Evolutionary conservation across 2,329 filamentous ascomycete species (phyloP).

Genomic region (Cladosporium sp.): DNA sequence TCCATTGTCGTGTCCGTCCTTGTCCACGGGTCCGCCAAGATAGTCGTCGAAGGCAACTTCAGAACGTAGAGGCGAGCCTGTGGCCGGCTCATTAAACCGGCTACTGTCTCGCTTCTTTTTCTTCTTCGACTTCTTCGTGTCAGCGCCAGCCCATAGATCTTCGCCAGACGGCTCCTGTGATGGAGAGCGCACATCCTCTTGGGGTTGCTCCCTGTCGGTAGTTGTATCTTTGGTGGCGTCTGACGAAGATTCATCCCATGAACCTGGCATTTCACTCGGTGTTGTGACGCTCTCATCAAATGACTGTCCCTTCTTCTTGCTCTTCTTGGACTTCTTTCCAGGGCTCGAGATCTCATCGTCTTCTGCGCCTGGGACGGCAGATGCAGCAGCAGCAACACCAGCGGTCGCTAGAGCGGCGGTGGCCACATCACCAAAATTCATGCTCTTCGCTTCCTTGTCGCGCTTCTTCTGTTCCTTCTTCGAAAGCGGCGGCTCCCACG

Average conservation of each 20-base stretch:
- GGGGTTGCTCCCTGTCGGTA: neutral
- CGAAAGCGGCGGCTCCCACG: conserved; percentile 14
- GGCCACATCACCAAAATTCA: conserved; percentile 27
- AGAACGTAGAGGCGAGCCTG: conserved; percentile 41
- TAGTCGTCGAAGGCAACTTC: conserved; percentile 38
- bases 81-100: conserved; percentile 36
- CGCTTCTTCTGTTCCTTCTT: conserved; percentile 20
- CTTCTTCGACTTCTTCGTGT: conserved; percentile 38
- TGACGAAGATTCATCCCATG: conserved; percentile 20
- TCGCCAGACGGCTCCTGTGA: conserved; percentile 3
- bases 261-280: conserved; percentile 23
- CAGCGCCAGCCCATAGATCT: neutral
- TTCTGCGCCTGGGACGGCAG: conserved; percentile 18
- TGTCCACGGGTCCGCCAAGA: neutral
- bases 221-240: conserved; percentile 4
- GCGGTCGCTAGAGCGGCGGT: conserved; percentile 25
- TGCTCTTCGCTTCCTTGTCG: conserved; percentile 16
- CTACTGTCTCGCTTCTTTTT: conserved; percentile 41
- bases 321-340: conserved; percentile 30
- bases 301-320: conserved; percentile 35
- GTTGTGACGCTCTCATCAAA: neutral
- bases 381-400: conserved; percentile 22
- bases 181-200: neutral
- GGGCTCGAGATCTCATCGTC: conserved; percentile 18
- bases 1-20: neutral